Conservation (phyloP, 768 basidiomycete species). For the Infundibulicybe gibba region DNA sequence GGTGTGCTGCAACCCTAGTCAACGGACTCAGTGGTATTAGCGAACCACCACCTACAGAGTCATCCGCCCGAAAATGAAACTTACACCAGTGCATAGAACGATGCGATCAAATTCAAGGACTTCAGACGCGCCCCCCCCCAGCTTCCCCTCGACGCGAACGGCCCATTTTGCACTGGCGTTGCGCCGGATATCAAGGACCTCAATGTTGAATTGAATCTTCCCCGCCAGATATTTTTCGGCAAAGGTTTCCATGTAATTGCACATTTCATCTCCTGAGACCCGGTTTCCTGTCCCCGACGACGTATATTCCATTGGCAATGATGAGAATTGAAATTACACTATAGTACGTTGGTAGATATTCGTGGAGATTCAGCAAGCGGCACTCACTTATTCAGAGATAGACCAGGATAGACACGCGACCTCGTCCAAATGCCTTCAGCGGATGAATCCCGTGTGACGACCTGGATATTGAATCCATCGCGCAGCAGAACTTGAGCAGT, state of each 20-base stretch:
- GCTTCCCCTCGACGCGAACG: background rate
- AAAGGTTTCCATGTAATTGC: slow-evolving; percentile 44
- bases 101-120: background rate
- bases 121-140: background rate
- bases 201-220: slow-evolving; percentile 28
- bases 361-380: background rate
- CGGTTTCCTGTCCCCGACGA: slow-evolving; percentile 24
- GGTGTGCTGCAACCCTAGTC: background rate
- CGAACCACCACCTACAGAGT: no score
- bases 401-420: slow-evolving; percentile 41
- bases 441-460: no score
- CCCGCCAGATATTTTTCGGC: slow-evolving; percentile 30
- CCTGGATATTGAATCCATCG: no score
- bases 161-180: background rate
- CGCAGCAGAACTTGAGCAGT: no score
- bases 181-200: slow-evolving; percentile 30
- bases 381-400: slow-evolving; percentile 49
- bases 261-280: slow-evolving; percentile 43
- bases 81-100: background rate
- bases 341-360: no score
- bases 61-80: background rate
- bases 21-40: background rate
- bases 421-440: slow-evolving; percentile 44
- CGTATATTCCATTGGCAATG: slow-evolving; percentile 40
- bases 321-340: slow-evolving; percentile 51